Base-by-base conservation (phyloP, 768 basidiomycete genomes). In the Suillus subluteus region DNA sequence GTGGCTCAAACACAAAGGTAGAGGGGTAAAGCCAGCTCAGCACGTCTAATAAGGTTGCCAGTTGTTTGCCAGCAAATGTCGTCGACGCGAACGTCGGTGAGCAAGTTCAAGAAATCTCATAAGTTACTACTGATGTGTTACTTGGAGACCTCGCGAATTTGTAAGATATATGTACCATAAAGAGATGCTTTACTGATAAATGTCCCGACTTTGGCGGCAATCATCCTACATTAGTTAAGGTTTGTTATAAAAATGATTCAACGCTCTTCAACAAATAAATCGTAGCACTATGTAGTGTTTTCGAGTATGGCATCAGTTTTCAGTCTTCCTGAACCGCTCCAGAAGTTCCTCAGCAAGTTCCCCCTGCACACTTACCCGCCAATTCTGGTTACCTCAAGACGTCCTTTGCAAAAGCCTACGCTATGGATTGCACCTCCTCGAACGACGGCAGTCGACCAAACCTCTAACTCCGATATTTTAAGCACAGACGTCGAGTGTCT, bases 401-500 rank as follows among this genome's bases (percentile, higher is more conserved):
- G 62, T 37, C 70, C 73, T 21, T 65, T 76, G 21, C 67, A 66
- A 2, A 69, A 80, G 77, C 72, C 91, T 30, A 80, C 88, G 0
- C 83, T 95, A 55, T 93, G 91, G 90, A 86, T 94, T 30, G 81
- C 81, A 18, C 84, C 87, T 26, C 89, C 88, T 2, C 70, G 74
- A 62, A 30, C 48, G 9, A 32, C 26, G 21, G 18, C 26, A 41
- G 30, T 46, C 38, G 44, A 65, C 26, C 62, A 52, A 68, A 59
- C 62, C 65, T 59, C 67, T 70, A 18, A 67, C 68, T 38, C 71
- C 38, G 69, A 71, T 61, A 71, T 79, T 3, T 84, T 95, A 67
- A 92, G 91, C 77, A 76, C 82, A 63, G 93, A 95, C 78, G 88
- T 94, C 70, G 92, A 94, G 71, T 95, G 93, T 75, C 85, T 95